A percentile compares a stretch with the other conserved stretches of the same genome.
phyloP scores from a whole-genome alignment of 2,329 filamentous ascomycete species.

The Pseudocercospora eumusae region DNA sequence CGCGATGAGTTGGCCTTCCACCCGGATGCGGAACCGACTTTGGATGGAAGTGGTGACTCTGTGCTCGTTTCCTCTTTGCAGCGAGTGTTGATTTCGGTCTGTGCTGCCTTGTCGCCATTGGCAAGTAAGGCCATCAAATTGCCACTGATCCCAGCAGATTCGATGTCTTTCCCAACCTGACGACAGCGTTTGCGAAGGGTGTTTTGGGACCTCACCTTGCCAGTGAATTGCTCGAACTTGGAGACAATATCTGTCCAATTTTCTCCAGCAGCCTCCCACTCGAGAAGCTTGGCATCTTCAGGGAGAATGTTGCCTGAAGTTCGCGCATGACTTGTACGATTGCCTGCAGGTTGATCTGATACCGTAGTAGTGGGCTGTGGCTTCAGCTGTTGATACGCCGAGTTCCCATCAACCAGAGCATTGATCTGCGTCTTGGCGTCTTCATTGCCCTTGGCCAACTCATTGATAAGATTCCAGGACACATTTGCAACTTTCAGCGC shows the following conservation, averaged over 20 bases:
- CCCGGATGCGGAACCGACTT: neutral
- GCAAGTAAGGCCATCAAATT: neutral
- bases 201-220: neutral
- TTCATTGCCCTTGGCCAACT: constrained; percentile 15
- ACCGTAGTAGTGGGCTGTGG: neutral
- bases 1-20: neutral
- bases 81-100: neutral
- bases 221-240: neutral
- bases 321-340: neutral
- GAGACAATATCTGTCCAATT: neutral
- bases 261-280: neutral
- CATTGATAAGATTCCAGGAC: constrained; percentile 2
- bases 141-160: neutral
- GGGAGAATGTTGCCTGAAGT: neutral
- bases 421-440: constrained; percentile 23
- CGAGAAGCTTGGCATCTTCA: neutral
- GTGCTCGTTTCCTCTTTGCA: neutral
- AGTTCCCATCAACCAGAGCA: neutral
- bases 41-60: neutral
- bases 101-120: neutral
- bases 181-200: neutral
- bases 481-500: constrained; percentile 13
- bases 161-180: neutral
- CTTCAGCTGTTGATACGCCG: neutral
- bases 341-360: neutral